Conservation (phyloP, 1,284 basidiomycete species). For the Hymenochaete sp. region DNA sequence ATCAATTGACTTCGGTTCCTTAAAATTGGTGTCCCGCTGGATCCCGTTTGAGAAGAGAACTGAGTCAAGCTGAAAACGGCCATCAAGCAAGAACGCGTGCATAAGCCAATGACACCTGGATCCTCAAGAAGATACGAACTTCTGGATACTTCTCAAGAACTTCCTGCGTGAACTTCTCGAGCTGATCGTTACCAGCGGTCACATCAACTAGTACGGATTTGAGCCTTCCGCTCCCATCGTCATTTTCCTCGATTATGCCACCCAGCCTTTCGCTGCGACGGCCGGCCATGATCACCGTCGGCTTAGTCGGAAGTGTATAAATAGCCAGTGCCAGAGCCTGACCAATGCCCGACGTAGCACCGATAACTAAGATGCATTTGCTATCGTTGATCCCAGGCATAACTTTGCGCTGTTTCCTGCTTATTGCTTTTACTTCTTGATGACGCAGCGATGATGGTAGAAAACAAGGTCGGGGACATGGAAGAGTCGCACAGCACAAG, state of each 20-base stretch:
- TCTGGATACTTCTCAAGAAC: conserved; percentile 39
- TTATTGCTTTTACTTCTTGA: no score
- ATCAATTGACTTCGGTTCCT: conserved; percentile 39
- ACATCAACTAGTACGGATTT: conserved; percentile 38
- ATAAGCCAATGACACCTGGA: conserved; percentile 12
- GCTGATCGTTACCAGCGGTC: conserved; percentile 29
- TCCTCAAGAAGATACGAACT: conserved; percentile 26
- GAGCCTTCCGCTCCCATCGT: conserved; percentile 28
- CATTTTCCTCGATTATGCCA: conserved; percentile 29
- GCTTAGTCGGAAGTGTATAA: conserved; percentile 39
- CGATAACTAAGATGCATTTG: conserved; percentile 51
- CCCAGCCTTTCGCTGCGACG: conserved; percentile 44
- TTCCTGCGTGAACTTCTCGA: conserved; percentile 35
- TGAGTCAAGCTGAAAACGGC: conserved; percentile 38
- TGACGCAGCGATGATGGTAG: background rate
- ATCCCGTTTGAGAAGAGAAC: conserved; percentile 43
- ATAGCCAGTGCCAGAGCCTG: conserved; percentile 49
- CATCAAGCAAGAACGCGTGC: conserved; percentile 25
- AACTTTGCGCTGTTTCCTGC: no score
- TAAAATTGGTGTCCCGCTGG: conserved; percentile 44
- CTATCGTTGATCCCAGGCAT: conserved; percentile 42
- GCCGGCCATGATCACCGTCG: conserved; percentile 47
- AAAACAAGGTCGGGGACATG: background rate
- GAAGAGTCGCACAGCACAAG: no score
- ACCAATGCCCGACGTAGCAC: conserved; percentile 56